A percentile compares a stretch with the other conserved stretches of the same genome.
Evolutionary conservation across 768 basidiomycete genomes (phyloP).

Genomic region (Rhizopogon sp.): DNA sequence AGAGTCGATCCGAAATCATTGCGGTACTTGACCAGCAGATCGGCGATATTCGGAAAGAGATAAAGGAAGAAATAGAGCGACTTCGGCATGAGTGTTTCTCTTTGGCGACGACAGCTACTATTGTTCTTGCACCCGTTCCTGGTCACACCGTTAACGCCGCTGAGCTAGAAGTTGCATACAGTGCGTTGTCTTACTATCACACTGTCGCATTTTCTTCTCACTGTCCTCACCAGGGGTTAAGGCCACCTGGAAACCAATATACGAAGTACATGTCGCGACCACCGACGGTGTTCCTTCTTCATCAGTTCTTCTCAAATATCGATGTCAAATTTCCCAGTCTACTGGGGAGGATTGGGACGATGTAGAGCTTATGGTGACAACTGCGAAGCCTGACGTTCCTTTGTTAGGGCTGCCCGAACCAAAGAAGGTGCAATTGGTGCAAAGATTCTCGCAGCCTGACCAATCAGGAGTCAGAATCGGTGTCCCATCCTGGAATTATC

Average conservation of each 20-base stretch:
- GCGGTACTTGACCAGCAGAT: constrained; percentile 14
- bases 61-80: constrained; percentile 10
- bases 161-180: constrained; percentile 15
- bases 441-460: neutral
- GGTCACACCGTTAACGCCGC: constrained; percentile 4
- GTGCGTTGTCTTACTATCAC: constrained; percentile 1
- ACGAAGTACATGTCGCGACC: constrained; percentile 13
- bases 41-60: constrained; percentile 2
- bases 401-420: constrained; percentile 18
- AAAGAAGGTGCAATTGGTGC: constrained; percentile 12
- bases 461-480: no score
- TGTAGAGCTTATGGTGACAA: constrained; percentile 19
- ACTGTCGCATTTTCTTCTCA: neutral
- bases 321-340: constrained; percentile 21
- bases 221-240: constrained; percentile 7
- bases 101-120: constrained; percentile 6
- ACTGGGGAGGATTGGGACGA: constrained; percentile 28
- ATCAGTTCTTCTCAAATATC: constrained; percentile 19
- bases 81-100: neutral
- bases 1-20: constrained; percentile 10
- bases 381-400: constrained; percentile 14
- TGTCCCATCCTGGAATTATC: neutral
- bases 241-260: constrained; percentile 16
- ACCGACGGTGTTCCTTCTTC: constrained; percentile 8
- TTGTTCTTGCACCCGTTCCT: constrained; percentile 4